A percentile compares a stretch with the other conserved stretches of the same genome.
Evolutionary conservation across 257 asterid species (phyloP).

Genomic region (Plantago major): DNA sequence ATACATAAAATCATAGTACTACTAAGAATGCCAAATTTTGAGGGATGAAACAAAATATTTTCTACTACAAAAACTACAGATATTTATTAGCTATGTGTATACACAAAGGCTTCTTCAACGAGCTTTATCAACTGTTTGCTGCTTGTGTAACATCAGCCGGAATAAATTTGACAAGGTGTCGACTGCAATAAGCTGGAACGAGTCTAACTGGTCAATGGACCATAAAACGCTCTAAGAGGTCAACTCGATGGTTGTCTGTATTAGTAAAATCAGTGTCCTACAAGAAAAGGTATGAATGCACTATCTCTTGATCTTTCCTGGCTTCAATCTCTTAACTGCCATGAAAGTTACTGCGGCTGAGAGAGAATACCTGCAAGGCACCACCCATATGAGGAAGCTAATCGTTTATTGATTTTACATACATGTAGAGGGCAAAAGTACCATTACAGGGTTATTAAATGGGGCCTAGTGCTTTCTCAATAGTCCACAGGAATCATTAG

Average conservation of each 20-base stretch:
- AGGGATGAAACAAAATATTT: no score
- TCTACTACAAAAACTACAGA: background rate
- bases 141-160: background rate
- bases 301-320: constrained; percentile 48
- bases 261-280: background rate
- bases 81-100: constrained; percentile 4
- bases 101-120: background rate
- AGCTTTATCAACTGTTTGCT: background rate
- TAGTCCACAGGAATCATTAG: background rate
- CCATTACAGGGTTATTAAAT: background rate
- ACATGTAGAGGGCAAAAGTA: no score
- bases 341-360: constrained; percentile 94
- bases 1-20: no score
- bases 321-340: constrained; percentile 80
- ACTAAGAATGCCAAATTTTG: no score
- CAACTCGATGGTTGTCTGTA: background rate
- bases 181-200: background rate
- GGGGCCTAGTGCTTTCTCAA: background rate
- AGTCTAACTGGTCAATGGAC: background rate
- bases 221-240: background rate
- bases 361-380: constrained; percentile 72
- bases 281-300: background rate
- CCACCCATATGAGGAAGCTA: constrained; percentile 7
- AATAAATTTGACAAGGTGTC: background rate
- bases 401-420: background rate